Conservation (phyloP, 2,329 filamentous ascomycete genomes). For the Pyrenophora seminiperda region DNA sequence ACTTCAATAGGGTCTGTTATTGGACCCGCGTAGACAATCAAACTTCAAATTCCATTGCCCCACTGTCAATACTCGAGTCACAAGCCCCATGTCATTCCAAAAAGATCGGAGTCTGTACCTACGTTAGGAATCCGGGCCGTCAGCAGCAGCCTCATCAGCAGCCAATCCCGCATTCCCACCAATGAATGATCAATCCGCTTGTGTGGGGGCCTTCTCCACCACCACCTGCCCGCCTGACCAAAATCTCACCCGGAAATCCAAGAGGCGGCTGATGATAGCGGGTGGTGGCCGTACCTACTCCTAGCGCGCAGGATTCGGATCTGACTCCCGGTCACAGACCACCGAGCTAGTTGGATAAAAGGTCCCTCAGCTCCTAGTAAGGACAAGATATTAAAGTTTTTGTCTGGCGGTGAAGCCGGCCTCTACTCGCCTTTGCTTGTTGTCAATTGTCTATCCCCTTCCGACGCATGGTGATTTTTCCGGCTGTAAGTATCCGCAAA, state of each 20-base stretch:
- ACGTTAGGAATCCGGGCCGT: slow-evolving; percentile 12
- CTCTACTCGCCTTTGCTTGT: too few species aligned
- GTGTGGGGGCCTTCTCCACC: slow-evolving; percentile 1
- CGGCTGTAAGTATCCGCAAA: too few species aligned
- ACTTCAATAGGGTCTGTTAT: too few species aligned
- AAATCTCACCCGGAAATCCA: neutral
- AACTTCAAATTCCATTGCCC: neutral
- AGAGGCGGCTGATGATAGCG: neutral
- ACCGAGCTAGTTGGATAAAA: too few species aligned
- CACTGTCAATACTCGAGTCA: neutral
- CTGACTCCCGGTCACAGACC: too few species aligned
- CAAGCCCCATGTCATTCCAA: neutral
- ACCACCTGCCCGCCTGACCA: neutral
- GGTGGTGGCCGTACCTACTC: too few species aligned
- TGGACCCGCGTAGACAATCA: neutral
- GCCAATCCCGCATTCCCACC: slow-evolving; percentile 7
- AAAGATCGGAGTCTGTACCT: slow-evolving; percentile 1
- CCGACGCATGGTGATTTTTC: too few species aligned
- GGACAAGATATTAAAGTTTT: too few species aligned
- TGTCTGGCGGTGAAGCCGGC: too few species aligned
- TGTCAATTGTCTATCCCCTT: too few species aligned
- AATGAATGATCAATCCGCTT: slow-evolving; percentile 6
- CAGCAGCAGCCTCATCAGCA: slow-evolving; percentile 9
- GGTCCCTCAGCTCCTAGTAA: too few species aligned
- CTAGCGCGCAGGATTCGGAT: too few species aligned